These are phyloP conservation scores for Theileria parva DNA, from an alignment of 169 alveolate species.

Conservation along the genomic window DNA sequence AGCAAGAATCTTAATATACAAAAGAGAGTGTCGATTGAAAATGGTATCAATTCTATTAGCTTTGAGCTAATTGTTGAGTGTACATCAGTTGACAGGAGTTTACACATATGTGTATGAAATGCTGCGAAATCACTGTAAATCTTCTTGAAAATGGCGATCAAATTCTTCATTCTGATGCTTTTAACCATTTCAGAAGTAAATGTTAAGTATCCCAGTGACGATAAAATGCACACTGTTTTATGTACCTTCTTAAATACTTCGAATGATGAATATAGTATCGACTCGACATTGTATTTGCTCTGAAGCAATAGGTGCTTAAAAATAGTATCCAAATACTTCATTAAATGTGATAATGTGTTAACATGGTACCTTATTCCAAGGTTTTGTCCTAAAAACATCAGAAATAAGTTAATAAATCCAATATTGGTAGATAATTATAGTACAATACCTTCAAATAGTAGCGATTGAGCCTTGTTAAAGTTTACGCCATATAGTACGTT, in stretches of 20 bases:
- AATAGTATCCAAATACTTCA: not conserved
- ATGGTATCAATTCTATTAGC: constrained; percentile 3
- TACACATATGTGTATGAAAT: constrained; percentile 13
- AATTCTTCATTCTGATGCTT: not conserved
- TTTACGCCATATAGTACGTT: too few species aligned
- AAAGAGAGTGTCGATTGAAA: constrained; percentile 1
- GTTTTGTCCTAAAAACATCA: too few species aligned
- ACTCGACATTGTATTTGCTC: not conserved
- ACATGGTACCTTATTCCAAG: too few species aligned
- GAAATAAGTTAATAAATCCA: too few species aligned
- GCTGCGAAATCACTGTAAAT: constrained; percentile 2
- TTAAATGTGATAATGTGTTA: not conserved
- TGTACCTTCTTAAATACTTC: not conserved
- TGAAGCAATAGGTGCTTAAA: not conserved
- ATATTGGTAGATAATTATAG: too few species aligned
- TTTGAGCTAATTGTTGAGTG: not conserved
- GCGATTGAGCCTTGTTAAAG: too few species aligned
- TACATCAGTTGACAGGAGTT: not conserved
- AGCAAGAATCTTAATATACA: constrained; percentile 3
- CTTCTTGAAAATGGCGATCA: not conserved
- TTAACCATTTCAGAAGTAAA: not conserved
- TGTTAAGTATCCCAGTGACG: not conserved
- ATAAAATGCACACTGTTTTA: not conserved
- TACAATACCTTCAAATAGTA: too few species aligned
- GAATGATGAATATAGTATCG: not conserved